A percentile compares a stretch with the other conserved stretches of the same genome.
Evolutionary conservation across 768 basidiomycete species (phyloP).

Genomic region (Mycena indigotica): DNA sequence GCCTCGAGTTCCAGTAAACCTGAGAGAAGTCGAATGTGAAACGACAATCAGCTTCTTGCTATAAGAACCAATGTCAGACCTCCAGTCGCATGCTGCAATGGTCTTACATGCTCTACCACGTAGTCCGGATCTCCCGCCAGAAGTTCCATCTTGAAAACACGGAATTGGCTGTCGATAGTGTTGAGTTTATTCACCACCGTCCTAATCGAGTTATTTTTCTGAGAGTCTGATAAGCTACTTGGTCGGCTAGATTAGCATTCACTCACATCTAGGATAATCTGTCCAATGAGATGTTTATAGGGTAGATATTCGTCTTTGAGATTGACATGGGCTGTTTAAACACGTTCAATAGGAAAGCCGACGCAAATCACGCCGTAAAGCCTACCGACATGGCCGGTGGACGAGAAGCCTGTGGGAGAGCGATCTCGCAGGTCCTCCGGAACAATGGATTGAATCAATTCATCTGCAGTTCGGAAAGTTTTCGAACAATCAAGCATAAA

Average conservation of each 20-base stretch:
- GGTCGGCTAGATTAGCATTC: not conserved
- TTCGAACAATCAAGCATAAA: not conserved
- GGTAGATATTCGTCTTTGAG: constrained; percentile 88
- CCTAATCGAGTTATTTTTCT: constrained; percentile 85
- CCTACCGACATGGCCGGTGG: constrained; percentile 88
- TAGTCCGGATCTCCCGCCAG: constrained; percentile 89
- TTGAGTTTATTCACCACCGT: constrained; percentile 97
- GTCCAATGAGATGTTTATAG: constrained; percentile 88
- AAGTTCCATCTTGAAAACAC: constrained; percentile 96
- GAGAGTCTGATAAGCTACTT: constrained; percentile 6
- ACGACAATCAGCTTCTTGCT: constrained; percentile 84
- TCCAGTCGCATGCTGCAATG: not conserved
- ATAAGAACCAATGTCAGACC: constrained; percentile 6
- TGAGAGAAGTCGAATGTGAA: constrained; percentile 94
- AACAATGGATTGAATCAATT: constrained; percentile 79
- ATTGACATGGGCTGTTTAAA: constrained; percentile 79
- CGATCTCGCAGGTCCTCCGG: constrained; percentile 78
- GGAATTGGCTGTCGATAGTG: constrained; percentile 80
- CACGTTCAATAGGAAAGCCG: not conserved
- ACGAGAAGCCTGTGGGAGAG: constrained; percentile 84
- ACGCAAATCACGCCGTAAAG: constrained; percentile 1
- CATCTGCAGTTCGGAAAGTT: constrained; percentile 51
- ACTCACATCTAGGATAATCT: constrained; percentile 87
- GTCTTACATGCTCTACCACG: constrained; percentile 82
- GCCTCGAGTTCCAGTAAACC: constrained; percentile 98